Base-by-base conservation (phyloP, 2,329 filamentous ascomycete species). In the Atkinsonella texensis region DNA sequence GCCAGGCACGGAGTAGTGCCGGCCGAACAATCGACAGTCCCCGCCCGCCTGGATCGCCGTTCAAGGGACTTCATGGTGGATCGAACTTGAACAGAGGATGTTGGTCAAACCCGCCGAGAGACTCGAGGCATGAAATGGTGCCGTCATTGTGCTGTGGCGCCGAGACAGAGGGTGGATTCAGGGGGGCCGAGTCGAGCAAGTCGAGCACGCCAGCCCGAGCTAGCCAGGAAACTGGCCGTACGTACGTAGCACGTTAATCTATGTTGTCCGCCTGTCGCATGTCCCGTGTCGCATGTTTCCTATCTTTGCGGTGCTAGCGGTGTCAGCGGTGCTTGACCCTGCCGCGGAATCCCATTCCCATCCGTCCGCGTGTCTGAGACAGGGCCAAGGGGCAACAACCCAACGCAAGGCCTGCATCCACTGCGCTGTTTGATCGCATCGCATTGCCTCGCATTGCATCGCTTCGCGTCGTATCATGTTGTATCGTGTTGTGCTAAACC, bases 71-170 rank as follows among this genome's bases (percentile, higher is more conserved):
- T 20, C 1, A 11, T 28, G 28, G 1, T 28, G 28, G 28, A 28
- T 28, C 7, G 28, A 20, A n/a, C 28, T 20, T 4, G 9, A 48
- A 47, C 38, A 28, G 50, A 50, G 53, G 50, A 48, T 39, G 52
- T 52, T 50, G 50, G 52, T 52, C 50, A 54, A 54, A 52, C 44
- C 50, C 35, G 33, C 50, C 48, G 38, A 12, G 11, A 18, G 17
- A 31, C 28, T 28, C 7, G 7, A 28, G 28, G 28, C 48, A 42
- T 46, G 46, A 46, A 40, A 46, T 38, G 42, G 41, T 39, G 39
- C 47, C 13, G 28, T 49, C 47, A 20, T 23, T 49, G 47, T 49
- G 38, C 39, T 18, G 39, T 18, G 31, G n/a, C 31, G 41, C 18
- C 48, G 44, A 50, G 40, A 45, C 40, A 35, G 31, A 38, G 40